Evolutionary conservation across 179 eudicot genomes (phyloP).

Genomic region (Silene coronaria): DNA sequence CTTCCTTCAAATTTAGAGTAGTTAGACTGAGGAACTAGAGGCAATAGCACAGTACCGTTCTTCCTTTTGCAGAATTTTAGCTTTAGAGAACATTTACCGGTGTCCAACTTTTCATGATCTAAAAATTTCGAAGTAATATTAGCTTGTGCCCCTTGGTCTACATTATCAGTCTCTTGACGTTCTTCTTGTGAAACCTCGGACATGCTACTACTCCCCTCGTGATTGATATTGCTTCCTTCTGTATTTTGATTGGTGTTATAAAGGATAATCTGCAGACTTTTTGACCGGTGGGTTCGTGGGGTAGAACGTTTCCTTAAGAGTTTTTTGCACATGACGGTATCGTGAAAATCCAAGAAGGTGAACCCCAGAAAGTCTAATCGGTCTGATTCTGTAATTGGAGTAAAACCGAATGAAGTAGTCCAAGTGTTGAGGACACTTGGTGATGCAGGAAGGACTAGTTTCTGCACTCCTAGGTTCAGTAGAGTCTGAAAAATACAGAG

Average conservation of each 20-base stretch:
- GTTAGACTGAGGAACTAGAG: slow-evolving; percentile 19
- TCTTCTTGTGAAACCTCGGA: slow-evolving; percentile 46
- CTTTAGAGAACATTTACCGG: slow-evolving; percentile 18
- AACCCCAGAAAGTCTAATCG: slow-evolving; percentile 47
- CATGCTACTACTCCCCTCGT: slow-evolving; percentile 34
- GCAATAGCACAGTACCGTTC: slow-evolving; percentile 29
- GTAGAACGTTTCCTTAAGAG: slow-evolving; percentile 32
- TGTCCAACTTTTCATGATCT: slow-evolving; percentile 17
- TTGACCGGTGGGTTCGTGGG: slow-evolving; percentile 9
- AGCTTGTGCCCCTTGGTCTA: slow-evolving; percentile 31
- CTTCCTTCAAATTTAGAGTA: slow-evolving; percentile 31
- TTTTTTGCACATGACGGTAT: slow-evolving; percentile 77
- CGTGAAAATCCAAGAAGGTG: slow-evolving; percentile 75
- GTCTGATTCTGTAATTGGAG: slow-evolving; percentile 44
- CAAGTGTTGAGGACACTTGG: slow-evolving; percentile 62
- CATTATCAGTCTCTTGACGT: slow-evolving; percentile 30
- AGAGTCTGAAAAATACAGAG: slow-evolving; percentile 43
- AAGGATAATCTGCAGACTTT: slow-evolving; percentile 22
- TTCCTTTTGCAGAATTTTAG: slow-evolving; percentile 41
- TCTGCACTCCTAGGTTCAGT: slow-evolving; percentile 60
- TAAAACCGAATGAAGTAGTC: slow-evolving; percentile 71
- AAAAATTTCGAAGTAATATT: slow-evolving; percentile 10
- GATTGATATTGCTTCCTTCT: slow-evolving; percentile 25
- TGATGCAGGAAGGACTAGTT: slow-evolving; percentile 74
- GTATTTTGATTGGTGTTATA: slow-evolving; percentile 6